Percentiles rank a stretch among this genome's conserved stretches.
Evolutionary conservation across 768 basidiomycete genomes (phyloP).

Genomic region (Nidularia pulvinata): DNA sequence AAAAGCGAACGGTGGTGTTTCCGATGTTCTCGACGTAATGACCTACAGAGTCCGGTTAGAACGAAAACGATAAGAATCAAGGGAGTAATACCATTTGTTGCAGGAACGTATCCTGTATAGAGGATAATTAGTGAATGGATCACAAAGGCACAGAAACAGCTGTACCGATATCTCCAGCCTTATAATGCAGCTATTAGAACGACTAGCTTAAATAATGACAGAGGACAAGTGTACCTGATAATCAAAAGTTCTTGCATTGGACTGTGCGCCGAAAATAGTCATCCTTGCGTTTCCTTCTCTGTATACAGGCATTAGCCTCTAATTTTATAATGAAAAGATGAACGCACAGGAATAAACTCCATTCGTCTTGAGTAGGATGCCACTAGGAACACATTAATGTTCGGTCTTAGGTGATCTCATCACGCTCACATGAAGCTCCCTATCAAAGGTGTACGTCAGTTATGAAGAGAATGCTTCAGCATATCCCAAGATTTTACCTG

Average conservation of each 20-base stretch:
- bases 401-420: neutral
- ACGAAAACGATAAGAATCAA: slow-evolving; percentile 4
- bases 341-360: slow-evolving; percentile 57
- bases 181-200: neutral
- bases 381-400: slow-evolving; percentile 36
- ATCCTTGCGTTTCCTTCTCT: slow-evolving; percentile 55
- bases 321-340: slow-evolving; percentile 1
- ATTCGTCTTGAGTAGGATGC: slow-evolving; percentile 72
- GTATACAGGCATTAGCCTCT: neutral
- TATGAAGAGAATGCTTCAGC: neutral
- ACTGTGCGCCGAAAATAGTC: slow-evolving; percentile 53
- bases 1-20: slow-evolving; percentile 51
- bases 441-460: slow-evolving; percentile 9
- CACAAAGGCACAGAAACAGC: slow-evolving; percentile 3
- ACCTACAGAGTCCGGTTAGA: slow-evolving; percentile 34
- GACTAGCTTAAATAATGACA: neutral
- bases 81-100: slow-evolving; percentile 42
- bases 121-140: too few relatives aligned
- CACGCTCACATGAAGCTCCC: slow-evolving; percentile 53
- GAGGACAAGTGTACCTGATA: slow-evolving; percentile 35
- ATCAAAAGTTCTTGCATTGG: slow-evolving; percentile 58
- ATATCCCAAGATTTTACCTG: slow-evolving; percentile 24
- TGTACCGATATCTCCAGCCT: slow-evolving; percentile 59
- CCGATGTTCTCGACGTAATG: slow-evolving; percentile 74
- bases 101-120: slow-evolving; percentile 50